A percentile compares a stretch with the other conserved stretches of the same genome.
Conservation (phyloP, 2,329 filamentous ascomycete species). For the Aureobasidium musti region DNA sequence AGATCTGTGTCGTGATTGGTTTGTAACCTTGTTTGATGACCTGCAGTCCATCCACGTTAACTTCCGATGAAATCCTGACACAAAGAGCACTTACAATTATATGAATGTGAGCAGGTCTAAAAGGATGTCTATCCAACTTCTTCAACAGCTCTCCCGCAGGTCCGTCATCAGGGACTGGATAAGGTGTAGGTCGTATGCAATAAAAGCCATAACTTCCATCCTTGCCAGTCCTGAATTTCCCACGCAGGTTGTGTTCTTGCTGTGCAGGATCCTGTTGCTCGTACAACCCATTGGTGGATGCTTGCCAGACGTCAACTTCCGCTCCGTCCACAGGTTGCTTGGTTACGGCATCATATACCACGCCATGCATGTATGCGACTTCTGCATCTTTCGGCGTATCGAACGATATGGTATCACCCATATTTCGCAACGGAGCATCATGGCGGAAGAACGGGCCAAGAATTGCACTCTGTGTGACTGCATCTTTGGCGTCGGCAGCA, state of each 20-base stretch:
- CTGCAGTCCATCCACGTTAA: neutral
- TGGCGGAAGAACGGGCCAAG: conserved; percentile 82
- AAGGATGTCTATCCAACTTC: conserved; percentile 62
- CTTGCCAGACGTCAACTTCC: conserved; percentile 76
- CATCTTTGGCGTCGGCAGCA: conserved; percentile 52
- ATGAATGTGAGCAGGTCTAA: conserved; percentile 65
- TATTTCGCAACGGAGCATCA: conserved; percentile 68
- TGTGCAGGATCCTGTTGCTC: conserved; percentile 73
- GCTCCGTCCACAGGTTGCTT: conserved; percentile 66
- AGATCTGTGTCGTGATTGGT: conserved; percentile 75
- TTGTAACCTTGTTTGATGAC: conserved; percentile 61
- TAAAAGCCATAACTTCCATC: conserved; percentile 61
- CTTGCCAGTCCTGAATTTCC: conserved; percentile 67
- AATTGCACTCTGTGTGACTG: conserved; percentile 72
- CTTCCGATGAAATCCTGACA: neutral
- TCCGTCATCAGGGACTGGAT: conserved; percentile 58
- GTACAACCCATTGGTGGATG: conserved; percentile 64
- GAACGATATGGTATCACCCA: conserved; percentile 66
- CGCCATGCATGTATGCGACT: conserved; percentile 66
- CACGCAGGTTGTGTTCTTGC: conserved; percentile 71
- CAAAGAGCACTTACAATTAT: conserved; percentile 44
- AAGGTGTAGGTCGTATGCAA: conserved; percentile 49
- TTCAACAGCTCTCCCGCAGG: conserved; percentile 61
- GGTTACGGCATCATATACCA: conserved; percentile 59
- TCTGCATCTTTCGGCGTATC: conserved; percentile 54